These are phyloP conservation scores for Entomortierella chlamydospora DNA, from an alignment of 192 early-diverging fungal species.

Conservation along the genomic window DNA sequence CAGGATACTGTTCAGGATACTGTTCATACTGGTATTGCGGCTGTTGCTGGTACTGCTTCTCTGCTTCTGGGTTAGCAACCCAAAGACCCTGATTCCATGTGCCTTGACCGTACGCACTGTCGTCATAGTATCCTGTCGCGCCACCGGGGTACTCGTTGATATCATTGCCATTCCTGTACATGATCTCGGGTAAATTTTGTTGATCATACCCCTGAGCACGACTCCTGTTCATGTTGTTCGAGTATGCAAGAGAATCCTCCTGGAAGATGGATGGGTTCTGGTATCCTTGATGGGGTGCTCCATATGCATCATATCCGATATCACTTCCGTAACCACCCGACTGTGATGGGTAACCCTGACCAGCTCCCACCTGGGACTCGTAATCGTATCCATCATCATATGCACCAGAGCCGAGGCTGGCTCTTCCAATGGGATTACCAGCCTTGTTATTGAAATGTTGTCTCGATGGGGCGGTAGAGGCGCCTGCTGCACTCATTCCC, in stretches of 20 bases:
- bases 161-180: slow-evolving; percentile 46
- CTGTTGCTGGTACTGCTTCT: slow-evolving; percentile 26
- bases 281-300: slow-evolving; percentile 18
- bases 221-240: background rate
- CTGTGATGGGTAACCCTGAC: slow-evolving; percentile 3
- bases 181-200: slow-evolving; percentile 43
- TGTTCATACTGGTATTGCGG: slow-evolving; percentile 6
- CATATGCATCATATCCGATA: slow-evolving; percentile 46
- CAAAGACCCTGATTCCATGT: slow-evolving; percentile 45
- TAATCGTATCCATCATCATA: slow-evolving; percentile 47
- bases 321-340: slow-evolving; percentile 2
- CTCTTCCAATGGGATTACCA: slow-evolving; percentile 1
- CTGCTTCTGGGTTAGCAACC: slow-evolving; percentile 40
- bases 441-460: slow-evolving; percentile 15
- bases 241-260: slow-evolving; percentile 36
- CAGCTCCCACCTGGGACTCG: background rate
- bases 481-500: slow-evolving; percentile 22
- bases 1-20: background rate
- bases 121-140: slow-evolving; percentile 38
- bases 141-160: slow-evolving; percentile 26
- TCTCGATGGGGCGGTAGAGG: background rate
- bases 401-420: slow-evolving; percentile 5
- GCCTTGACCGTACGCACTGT: slow-evolving; percentile 26
- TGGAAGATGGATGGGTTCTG: slow-evolving; percentile 53
- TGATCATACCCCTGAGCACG: slow-evolving; percentile 27